phyloP scores from a whole-genome alignment of 202 grass and related monocot species.

The Panicum virgatum region DNA sequence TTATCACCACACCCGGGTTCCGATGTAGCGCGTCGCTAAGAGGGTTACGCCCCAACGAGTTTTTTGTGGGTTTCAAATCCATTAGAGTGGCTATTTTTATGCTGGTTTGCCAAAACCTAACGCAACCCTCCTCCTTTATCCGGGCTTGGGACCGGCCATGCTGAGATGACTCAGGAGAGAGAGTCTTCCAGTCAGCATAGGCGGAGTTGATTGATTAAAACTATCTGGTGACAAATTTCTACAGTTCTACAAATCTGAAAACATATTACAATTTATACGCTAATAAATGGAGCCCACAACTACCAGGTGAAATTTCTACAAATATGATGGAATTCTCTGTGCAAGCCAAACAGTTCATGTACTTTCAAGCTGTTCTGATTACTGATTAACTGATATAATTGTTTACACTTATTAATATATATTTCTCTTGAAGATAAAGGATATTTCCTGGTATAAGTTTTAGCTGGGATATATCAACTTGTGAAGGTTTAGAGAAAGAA shows the following conservation, averaged over 20 bases:
- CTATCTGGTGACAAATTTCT: neutral
- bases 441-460: conserved; percentile 19
- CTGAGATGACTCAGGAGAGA: too few relatives aligned
- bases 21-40: too few relatives aligned
- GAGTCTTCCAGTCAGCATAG: too few relatives aligned
- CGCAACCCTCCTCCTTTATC: too few relatives aligned
- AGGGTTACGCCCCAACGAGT: too few relatives aligned
- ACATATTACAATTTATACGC: neutral
- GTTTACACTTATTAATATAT: neutral
- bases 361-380: neutral
- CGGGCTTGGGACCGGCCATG: too few relatives aligned
- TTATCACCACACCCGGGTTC: too few relatives aligned
- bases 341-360: conserved; percentile 19
- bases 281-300: neutral
- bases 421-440: conserved; percentile 15
- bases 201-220: conserved; percentile 20
- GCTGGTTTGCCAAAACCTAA: too few relatives aligned
- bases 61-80: too few relatives aligned
- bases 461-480: neutral
- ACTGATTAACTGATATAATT: neutral
- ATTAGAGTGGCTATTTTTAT: too few relatives aligned
- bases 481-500: conserved; percentile 10
- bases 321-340: neutral
- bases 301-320: neutral
- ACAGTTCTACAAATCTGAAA: neutral